Conservation (phyloP, 148 eudicot genomes). For the Cornus controversa region DNA sequence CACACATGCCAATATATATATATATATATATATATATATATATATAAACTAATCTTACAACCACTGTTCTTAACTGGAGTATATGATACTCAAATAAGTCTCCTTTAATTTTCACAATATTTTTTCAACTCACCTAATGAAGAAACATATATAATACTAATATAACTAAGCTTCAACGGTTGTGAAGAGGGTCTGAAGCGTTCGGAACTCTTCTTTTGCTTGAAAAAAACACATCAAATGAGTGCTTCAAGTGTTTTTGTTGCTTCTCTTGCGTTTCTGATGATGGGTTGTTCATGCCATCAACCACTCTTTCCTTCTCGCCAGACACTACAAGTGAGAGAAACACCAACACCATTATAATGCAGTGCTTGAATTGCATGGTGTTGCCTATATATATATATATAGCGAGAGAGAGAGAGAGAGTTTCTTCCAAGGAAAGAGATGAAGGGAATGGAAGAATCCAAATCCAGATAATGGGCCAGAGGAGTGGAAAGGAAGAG, state of each 20-base stretch:
- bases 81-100: background rate
- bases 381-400: too few species aligned
- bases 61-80: background rate
- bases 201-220: constrained; percentile 18
- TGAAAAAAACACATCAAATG: constrained; percentile 18
- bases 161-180: constrained; percentile 20
- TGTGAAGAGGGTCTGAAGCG: constrained; percentile 33
- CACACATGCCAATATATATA: background rate
- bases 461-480: too few species aligned
- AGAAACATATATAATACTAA: background rate
- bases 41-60: background rate
- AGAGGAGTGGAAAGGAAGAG: background rate
- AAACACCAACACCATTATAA: constrained; percentile 18
- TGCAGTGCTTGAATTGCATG: constrained; percentile 16
- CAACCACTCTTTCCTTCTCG: background rate
- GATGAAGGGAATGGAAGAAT: too few species aligned
- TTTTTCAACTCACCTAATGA: background rate
- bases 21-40: too few species aligned
- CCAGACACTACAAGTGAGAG: background rate
- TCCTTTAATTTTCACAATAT: background rate
- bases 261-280: background rate
- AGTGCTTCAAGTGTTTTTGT: background rate
- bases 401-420: background rate
- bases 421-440: background rate
- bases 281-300: background rate